Percentiles rank a stretch among this genome's conserved stretches.
phyloP scores from a whole-genome alignment of 768 basidiomycete species.

The Hericium coralloides region DNA sequence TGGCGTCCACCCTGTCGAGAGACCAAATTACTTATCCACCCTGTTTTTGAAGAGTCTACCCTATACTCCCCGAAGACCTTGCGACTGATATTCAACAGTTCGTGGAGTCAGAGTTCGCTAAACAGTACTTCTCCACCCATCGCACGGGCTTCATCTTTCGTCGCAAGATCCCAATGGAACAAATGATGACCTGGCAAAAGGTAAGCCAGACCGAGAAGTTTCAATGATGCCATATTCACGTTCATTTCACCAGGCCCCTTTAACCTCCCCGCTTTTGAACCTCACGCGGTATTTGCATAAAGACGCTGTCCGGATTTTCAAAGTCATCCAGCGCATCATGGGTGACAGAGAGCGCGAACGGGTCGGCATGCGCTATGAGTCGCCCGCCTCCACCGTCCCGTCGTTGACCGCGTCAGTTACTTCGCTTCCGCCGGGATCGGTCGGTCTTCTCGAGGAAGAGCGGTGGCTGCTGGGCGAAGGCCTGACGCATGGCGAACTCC shows the following conservation, averaged over 20 bases:
- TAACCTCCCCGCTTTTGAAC: conserved; percentile 67
- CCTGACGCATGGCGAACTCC: conserved; percentile 68
- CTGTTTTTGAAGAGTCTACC: conserved; percentile 46
- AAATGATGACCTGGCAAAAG: conserved; percentile 93
- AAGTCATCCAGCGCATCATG: conserved; percentile 88
- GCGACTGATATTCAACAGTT: conserved; percentile 83
- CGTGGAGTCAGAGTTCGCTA: conserved; percentile 77
- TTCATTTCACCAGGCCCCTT: conserved; percentile 34
- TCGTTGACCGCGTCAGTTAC: conserved; percentile 5
- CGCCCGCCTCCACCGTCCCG: conserved; percentile 3
- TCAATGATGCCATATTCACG: not conserved
- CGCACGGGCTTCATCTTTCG: conserved; percentile 84
- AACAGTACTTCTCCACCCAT: conserved; percentile 84
- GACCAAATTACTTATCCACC: not conserved
- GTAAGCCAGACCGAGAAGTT: conserved; percentile 22
- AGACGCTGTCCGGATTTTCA: conserved; percentile 81
- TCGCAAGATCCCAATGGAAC: conserved; percentile 70
- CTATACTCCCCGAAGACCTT: conserved; percentile 70
- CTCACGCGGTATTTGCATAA: conserved; percentile 56
- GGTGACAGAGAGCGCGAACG: conserved; percentile 78
- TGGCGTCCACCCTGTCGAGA: not conserved
- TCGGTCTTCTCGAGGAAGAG: conserved; percentile 67
- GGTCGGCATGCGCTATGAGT: conserved; percentile 31
- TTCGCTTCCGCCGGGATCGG: conserved; percentile 25
- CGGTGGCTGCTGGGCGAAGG: conserved; percentile 80